Percentiles rank a stretch among this genome's conserved stretches.
phyloP scores from a whole-genome alignment of 1,139 yeast genomes.

The Nakaseomyces bracarensis region DNA sequence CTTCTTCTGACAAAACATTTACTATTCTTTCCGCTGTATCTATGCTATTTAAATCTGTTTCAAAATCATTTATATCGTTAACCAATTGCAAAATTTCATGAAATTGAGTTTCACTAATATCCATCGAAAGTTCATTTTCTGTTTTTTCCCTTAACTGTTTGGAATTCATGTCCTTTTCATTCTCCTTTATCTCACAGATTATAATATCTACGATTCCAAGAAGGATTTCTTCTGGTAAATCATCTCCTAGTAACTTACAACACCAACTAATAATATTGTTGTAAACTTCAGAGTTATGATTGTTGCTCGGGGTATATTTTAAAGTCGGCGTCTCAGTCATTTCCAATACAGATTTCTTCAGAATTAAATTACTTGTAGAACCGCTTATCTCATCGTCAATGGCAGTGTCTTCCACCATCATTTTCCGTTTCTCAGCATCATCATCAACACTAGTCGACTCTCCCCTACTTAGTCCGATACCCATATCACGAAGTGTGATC shows the following conservation, averaged over 20 bases:
- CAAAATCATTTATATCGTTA: constrained; percentile 46
- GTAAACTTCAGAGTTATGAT: constrained; percentile 38
- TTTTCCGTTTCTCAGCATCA: constrained; percentile 11
- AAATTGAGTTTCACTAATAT: constrained; percentile 35
- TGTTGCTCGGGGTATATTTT: constrained; percentile 46
- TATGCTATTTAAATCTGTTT: constrained; percentile 34
- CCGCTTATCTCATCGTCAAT: constrained; percentile 12
- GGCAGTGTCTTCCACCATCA: constrained; percentile 21
- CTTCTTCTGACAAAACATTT: constrained; percentile 14
- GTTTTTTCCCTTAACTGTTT: constrained; percentile 34
- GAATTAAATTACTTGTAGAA: constrained; percentile 7
- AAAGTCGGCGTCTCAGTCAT: constrained; percentile 35
- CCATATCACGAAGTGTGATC: constrained; percentile 61
- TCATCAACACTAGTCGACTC: constrained; percentile 16
- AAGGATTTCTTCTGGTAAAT: constrained; percentile 49
- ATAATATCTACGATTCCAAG: constrained; percentile 57
- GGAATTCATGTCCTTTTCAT: constrained; percentile 34
- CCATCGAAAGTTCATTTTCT: constrained; percentile 42
- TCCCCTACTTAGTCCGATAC: constrained; percentile 38
- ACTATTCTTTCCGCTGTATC: constrained; percentile 25
- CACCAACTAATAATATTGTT: constrained; percentile 45
- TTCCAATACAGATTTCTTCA: constrained; percentile 30
- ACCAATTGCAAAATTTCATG: constrained; percentile 45
- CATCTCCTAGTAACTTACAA: constrained; percentile 40
- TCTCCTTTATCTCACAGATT: constrained; percentile 46